phyloP scores from a whole-genome alignment of 2,329 filamentous ascomycete species.

The Aureobasidium pullulans region DNA sequence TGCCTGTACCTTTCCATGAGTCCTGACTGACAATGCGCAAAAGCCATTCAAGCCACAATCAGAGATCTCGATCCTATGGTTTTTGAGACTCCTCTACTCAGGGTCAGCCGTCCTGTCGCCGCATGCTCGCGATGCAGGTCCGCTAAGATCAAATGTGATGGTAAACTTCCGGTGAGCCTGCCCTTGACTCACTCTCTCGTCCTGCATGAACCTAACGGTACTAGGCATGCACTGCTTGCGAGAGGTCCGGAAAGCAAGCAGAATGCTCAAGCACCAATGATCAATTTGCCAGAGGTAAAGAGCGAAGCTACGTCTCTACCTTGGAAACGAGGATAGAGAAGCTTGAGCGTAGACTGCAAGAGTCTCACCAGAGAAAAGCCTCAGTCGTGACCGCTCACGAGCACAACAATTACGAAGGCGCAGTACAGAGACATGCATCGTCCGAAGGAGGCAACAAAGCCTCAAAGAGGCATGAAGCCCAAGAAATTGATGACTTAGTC shows the following conservation, averaged over 20 bases:
- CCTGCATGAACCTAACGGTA: neutral
- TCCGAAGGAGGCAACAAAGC: slow-evolving; percentile 26
- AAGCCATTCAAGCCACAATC: slow-evolving; percentile 4
- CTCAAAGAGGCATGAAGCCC: slow-evolving; percentile 59
- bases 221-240: slow-evolving; percentile 80
- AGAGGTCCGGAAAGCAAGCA: slow-evolving; percentile 75
- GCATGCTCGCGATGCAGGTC: slow-evolving; percentile 77
- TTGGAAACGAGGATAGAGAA: slow-evolving; percentile 87
- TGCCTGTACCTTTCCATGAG: neutral
- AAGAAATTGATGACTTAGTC: slow-evolving; percentile 83
- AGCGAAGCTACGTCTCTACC: slow-evolving; percentile 91
- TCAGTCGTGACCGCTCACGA: slow-evolving; percentile 62
- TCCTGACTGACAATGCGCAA: neutral
- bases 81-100: slow-evolving; percentile 52
- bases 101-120: slow-evolving; percentile 70
- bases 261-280: slow-evolving; percentile 94
- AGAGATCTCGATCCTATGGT: slow-evolving; percentile 31
- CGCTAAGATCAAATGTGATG: slow-evolving; percentile 97
- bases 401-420: slow-evolving; percentile 7
- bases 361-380: slow-evolving; percentile 62
- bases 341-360: slow-evolving; percentile 66
- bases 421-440: neutral
- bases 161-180: slow-evolving; percentile 62
- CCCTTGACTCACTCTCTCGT: neutral
- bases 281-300: slow-evolving; percentile 91